These are phyloP conservation scores for Solanum lycopersicoides DNA, from an alignment of 257 asterid genomes.

Conservation along the genomic window DNA sequence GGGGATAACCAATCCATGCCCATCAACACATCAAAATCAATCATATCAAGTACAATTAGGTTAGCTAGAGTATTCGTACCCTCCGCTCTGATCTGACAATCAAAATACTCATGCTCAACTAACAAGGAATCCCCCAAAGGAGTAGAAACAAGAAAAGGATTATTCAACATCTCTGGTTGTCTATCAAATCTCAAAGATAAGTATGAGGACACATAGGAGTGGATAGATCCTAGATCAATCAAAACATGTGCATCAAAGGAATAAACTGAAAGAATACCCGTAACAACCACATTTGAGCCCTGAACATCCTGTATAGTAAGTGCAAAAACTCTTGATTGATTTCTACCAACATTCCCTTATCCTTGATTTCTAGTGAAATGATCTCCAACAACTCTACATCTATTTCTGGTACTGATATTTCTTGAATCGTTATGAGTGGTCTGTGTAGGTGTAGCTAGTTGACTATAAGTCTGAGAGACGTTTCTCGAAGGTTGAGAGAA, in stretches of 20 bases:
- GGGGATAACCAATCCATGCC: too few relatives aligned
- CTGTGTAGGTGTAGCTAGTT: background rate
- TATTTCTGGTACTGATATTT: too few relatives aligned
- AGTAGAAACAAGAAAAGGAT: background rate
- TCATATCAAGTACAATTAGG: too few relatives aligned
- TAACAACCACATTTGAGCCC: too few relatives aligned
- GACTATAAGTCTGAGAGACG: too few relatives aligned
- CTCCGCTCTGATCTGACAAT: too few relatives aligned
- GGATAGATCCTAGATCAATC: background rate
- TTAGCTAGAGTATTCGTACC: too few relatives aligned
- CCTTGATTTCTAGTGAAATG: background rate
- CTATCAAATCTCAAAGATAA: background rate
- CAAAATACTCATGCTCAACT: too few relatives aligned
- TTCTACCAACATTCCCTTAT: background rate
- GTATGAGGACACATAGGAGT: background rate
- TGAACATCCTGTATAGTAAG: background rate
- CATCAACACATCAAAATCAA: too few relatives aligned
- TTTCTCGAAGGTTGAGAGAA: background rate
- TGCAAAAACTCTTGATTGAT: background rate
- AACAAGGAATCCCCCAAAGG: too few relatives aligned
- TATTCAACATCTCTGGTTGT: too few relatives aligned
- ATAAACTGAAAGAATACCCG: too few relatives aligned
- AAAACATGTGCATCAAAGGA: background rate
- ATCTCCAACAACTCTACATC: background rate
- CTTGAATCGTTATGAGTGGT: background rate